Base-by-base conservation (phyloP, 2,329 filamentous ascomycete genomes). In the Aspergillus piperis region DNA sequence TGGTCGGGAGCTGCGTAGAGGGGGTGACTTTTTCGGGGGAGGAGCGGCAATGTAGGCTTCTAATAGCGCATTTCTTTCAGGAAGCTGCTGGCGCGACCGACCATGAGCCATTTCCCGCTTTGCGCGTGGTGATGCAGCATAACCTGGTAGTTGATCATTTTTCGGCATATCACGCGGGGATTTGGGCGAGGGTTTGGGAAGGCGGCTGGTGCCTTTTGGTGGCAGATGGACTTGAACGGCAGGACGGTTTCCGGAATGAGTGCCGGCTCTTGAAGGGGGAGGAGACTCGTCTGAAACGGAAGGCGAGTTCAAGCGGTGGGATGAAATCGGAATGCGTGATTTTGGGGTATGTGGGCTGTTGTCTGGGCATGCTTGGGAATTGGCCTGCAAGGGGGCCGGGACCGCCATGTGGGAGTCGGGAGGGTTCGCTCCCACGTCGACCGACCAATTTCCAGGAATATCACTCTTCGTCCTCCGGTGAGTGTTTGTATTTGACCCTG, bases 1-100 rank as follows among this genome's bases (percentile, higher is more conserved):
- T n/a, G 91, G 90, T 44, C 91, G 84, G 44, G 91, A 95, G 70
- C 90, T 95, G 70, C 92, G 86, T 52, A 96, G 79, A 8, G 89
- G 86, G 3, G 92, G 91, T 1, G 92, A 96, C 36, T 88, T 83
- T 71, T 90, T 91, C 0, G 90, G 86, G 17, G 83, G 82, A 47
- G 90, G 86, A 36, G 86, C 81, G 59, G 89, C 85, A 65, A 95
- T 90, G 72, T 90, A 91, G 41, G 90, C 90, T 67, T 89, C 88
- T 11, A 95, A 81, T 54, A 86, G 83, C 48, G 82, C 78, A 67
- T 82, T 87, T 68, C 81, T 85, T 62, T 80, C 83, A 25, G 73
- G 70, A 54, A 72, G 68, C 38, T 73, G 72, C 42, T 73, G 75
- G 69, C 66, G 73, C 68, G 64, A 68, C 64, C 68, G 72, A 64